Evolutionary conservation across 1,284 basidiomycete genomes (phyloP), one percentile per base, ranked within the genome.

Genomic region (Singerocomus rubriflavus): DNA sequence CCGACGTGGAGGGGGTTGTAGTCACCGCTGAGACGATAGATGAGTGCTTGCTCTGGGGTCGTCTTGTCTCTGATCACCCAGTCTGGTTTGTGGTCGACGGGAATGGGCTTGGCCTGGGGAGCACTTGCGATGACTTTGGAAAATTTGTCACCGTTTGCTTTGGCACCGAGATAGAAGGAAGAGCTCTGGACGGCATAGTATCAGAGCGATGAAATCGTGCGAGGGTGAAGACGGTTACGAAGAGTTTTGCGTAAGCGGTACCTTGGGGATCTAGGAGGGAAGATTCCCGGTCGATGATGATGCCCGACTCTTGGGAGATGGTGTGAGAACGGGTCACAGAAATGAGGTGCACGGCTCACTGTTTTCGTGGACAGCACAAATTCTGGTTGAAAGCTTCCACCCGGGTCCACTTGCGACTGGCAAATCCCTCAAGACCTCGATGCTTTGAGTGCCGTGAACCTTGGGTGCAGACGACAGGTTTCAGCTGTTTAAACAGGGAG

Each of bases 1-100:
- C n/a, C n/a, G n/a, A n/a, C 87, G 68, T 93, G 91, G 11, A 93
- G 75, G 16, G 86, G 85, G 67, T 93, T 92, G 69, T 91, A 93
- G 69, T 92, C 90, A 2, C 89, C 90, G 51, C 84, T 88, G 32
- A 93, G 79, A 26, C 90, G 82, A 73, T 90, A 92, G 45, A 87
- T 55, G 44, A 87, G 69, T 0, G 91, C 90, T 68, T 92, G 90
- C 57, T 91, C 86, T 4, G 79, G 75, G 2, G 81, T 76, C 1
- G 88, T 91, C 65, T 81, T 72, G 53, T 92, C 88, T 38, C 72
- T 73, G 46, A 88, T 74, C 35, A 84, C 75, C 74, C 80, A 84
- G 64, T 89, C 83, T 1, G 90, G 80, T 52, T 80, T 77, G 52
- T 81, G 78, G 66, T 81, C 77, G 62, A 82, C 84, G 7, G 87